Evolutionary conservation across 805 yeast genomes (phyloP).

Genomic region (Wickerhamiella sorbophila): DNA sequence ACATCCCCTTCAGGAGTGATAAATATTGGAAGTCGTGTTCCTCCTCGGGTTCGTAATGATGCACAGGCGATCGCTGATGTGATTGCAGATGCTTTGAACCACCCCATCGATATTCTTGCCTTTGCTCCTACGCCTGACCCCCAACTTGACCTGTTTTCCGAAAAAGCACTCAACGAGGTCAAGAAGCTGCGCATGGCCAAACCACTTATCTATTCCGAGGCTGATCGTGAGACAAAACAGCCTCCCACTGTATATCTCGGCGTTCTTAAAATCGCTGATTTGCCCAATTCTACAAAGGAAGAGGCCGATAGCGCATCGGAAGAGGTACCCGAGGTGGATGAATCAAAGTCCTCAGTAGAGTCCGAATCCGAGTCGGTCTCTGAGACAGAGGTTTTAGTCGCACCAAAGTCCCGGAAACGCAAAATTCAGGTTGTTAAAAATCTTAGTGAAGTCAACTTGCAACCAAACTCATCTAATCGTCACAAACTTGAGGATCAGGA

Average conservation of each 20-base stretch:
- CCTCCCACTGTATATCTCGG: slow-evolving; percentile 1
- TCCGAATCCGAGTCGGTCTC: background rate
- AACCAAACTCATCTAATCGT: background rate
- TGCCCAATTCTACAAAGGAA: slow-evolving; percentile 2
- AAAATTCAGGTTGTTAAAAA: slow-evolving; percentile 13
- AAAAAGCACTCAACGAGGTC: background rate
- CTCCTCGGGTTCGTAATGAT: slow-evolving; percentile 44
- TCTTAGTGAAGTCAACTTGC: slow-evolving; percentile 5
- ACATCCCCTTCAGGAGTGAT: slow-evolving; percentile 39
- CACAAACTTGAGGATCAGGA: slow-evolving; percentile 7
- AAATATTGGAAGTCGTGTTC: slow-evolving; percentile 22
- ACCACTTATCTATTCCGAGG: background rate
- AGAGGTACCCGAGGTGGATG: slow-evolving; percentile 2
- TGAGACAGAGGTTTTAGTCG: background rate
- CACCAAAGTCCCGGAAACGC: slow-evolving; percentile 4
- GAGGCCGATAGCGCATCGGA: background rate
- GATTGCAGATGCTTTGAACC: slow-evolving; percentile 23
- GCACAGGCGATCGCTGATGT: slow-evolving; percentile 46
- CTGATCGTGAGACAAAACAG: background rate
- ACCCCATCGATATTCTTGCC: background rate
- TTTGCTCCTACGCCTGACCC: background rate
- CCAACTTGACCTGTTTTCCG: background rate
- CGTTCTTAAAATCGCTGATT: slow-evolving; percentile 3
- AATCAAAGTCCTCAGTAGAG: slow-evolving; percentile 4
- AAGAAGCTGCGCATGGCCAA: background rate